Conservation (phyloP, 23 red algal genomes). For the Chondrus crispus region DNA sequence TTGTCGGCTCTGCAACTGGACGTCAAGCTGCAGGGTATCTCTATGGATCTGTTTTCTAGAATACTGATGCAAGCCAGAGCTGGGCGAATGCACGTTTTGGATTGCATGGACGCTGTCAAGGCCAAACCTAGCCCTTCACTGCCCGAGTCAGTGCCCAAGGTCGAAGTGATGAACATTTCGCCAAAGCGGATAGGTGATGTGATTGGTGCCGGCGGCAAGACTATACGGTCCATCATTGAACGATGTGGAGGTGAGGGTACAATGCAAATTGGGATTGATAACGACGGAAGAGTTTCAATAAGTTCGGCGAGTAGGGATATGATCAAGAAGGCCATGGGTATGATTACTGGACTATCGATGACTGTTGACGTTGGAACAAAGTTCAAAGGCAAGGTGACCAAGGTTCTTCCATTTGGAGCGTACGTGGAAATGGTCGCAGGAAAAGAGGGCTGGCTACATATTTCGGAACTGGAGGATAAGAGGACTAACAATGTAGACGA, state of each 20-base stretch:
- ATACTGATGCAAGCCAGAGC: conserved; percentile 67
- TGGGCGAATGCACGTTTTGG: conserved; percentile 68
- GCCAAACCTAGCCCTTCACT: conserved; percentile 4
- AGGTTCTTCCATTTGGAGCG: conserved; percentile 91
- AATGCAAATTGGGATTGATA: conserved; percentile 72
- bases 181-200: conserved; percentile 80
- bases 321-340: conserved; percentile 44
- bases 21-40: conserved; percentile 92
- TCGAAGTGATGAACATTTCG: conserved; percentile 52
- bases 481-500: conserved; percentile 71
- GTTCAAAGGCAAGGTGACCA: conserved; percentile 39
- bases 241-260: conserved; percentile 85
- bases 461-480: conserved; percentile 86
- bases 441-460: conserved; percentile 91
- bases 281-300: conserved; percentile 75
- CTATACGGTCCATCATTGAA: conserved; percentile 82
- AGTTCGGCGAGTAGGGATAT: conserved; percentile 12
- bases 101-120: conserved; percentile 63
- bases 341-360: conserved; percentile 29
- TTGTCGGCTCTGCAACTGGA: conserved; percentile 93
- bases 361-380: conserved; percentile 57
- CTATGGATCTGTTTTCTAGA: conserved; percentile 55
- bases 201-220: conserved; percentile 85
- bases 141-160: conserved; percentile 76
- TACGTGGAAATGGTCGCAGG: conserved; percentile 79